Evolutionary conservation across 2,329 filamentous ascomycete genomes (phyloP), one percentile per base, ranked within the genome.

Genomic region (Nemania sp.): DNA sequence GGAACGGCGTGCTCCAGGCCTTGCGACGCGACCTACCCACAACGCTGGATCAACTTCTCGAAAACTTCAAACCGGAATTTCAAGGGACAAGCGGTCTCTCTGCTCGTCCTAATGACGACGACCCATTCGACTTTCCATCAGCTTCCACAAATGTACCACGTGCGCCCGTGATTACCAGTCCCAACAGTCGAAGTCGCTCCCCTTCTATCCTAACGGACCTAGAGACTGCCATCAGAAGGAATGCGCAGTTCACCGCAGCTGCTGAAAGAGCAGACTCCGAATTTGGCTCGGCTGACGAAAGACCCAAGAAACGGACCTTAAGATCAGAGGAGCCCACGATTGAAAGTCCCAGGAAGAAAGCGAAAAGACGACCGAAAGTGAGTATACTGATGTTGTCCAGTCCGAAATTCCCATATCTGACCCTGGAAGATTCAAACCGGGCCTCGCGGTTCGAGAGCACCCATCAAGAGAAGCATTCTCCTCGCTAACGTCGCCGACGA

Each of bases 11-110:
- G 14, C 37, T 52, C 9, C 36, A 44, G 26, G 22, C 19, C 14
- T 24, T 57, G 3, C 50, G 47, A 44, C 33, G 19, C 11, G 51
- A 48, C 7, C 30, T 57, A 20, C 51, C 51, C 19, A 48, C n/a
- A 14, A 19, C 39, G 3, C 20, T 57, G 3, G 55, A 57, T 24
- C n/a, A 43, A 22, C 24, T 57, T 17, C 41, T 55, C 31, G 33
- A 1, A 6, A 39, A 39, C 17, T 39, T 54, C 6, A 31, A 51
- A 17, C 34, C 42, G 9, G 46, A 57, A 6, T 51, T 54, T 31
- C 31, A 24, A 22, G 22, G 23, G 15, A 20, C n/a, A 12, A 26
- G 31, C 20, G 24, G 11, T 15, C 11, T 30, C 12, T 1, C 34
- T 15, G 1, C 14, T 39, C 12, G 23, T 9, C 17, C 22, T 9